These are phyloP conservation scores for Rhizodiscina lignyota DNA, from an alignment of 495 filamentous ascomycete genomes.

Conservation along the genomic window DNA sequence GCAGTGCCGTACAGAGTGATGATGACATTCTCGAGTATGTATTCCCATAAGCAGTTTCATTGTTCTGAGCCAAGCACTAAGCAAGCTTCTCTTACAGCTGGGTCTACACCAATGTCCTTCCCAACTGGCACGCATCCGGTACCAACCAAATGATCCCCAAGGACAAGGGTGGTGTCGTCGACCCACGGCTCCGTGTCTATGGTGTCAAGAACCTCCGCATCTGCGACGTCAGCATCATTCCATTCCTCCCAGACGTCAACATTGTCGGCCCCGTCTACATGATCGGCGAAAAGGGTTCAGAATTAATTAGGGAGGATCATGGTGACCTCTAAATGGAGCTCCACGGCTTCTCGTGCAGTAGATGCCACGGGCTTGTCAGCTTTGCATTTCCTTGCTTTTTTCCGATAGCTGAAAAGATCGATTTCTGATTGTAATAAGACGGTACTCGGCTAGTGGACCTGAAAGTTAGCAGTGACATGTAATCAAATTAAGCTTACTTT, in stretches of 20 bases:
- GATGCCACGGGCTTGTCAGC: too few species aligned
- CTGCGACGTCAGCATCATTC: background rate
- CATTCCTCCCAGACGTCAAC: background rate
- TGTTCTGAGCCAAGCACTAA: background rate
- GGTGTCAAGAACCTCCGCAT: constrained; percentile 1
- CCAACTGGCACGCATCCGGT: constrained; percentile 4
- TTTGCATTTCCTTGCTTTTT: too few species aligned
- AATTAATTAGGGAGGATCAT: constrained; percentile 1
- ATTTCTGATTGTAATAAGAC: too few species aligned
- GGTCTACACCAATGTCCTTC: too few species aligned
- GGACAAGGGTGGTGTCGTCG: constrained; percentile 5
- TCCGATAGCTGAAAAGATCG: too few species aligned
- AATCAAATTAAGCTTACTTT: too few species aligned
- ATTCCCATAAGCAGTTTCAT: too few species aligned
- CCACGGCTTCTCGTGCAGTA: too few species aligned
- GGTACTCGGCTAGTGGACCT: too few species aligned
- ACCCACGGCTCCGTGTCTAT: constrained; percentile 2
- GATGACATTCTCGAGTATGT: constrained; percentile 3
- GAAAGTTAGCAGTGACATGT: too few species aligned
- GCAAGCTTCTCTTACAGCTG: too few species aligned
- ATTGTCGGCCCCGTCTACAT: background rate
- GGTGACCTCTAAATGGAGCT: too few species aligned
- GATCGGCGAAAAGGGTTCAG: background rate
- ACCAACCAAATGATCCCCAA: constrained; percentile 1
- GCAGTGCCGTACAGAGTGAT: background rate